Conservation (phyloP, 495 filamentous ascomycete species). For the Penicillium odoratum region DNA sequence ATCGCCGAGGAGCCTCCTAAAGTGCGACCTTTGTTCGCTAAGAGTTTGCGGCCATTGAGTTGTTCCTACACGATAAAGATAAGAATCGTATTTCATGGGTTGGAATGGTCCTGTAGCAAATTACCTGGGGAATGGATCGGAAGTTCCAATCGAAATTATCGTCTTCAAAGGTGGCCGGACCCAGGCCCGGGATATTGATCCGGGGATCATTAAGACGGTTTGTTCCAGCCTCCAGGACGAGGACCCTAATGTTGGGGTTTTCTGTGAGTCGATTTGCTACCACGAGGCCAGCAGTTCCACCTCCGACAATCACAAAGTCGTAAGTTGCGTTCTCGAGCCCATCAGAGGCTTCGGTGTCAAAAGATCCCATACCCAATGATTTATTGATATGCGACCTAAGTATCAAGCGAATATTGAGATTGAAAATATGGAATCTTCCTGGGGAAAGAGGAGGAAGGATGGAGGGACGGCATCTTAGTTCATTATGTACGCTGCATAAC, state of each 20-base stretch:
- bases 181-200: slow-evolving; percentile 43
- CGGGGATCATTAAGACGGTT: slow-evolving; percentile 43
- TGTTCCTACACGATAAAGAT: slow-evolving; percentile 11
- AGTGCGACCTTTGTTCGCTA: slow-evolving; percentile 45
- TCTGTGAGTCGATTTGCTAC: slow-evolving; percentile 52
- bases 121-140: slow-evolving; percentile 49
- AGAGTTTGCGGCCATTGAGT: slow-evolving; percentile 23
- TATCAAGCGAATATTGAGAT: too few species aligned
- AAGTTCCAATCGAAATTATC: slow-evolving; percentile 57
- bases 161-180: slow-evolving; percentile 40
- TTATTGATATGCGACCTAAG: too few species aligned
- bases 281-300: slow-evolving; percentile 49
- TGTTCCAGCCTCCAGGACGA: slow-evolving; percentile 56
- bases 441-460: too few species aligned
- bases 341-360: slow-evolving; percentile 11
- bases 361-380: slow-evolving; percentile 7
- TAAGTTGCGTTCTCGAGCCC: slow-evolving; percentile 9
- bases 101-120: neutral
- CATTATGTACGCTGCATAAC: too few species aligned
- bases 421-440: too few species aligned
- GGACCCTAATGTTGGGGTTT: slow-evolving; percentile 37
- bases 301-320: slow-evolving; percentile 30
- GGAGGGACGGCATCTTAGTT: too few species aligned
- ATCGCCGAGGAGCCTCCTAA: slow-evolving; percentile 58
- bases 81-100: too few species aligned